Conservation (phyloP, 2,329 filamentous ascomycete species). For the Capronia coronata region DNA sequence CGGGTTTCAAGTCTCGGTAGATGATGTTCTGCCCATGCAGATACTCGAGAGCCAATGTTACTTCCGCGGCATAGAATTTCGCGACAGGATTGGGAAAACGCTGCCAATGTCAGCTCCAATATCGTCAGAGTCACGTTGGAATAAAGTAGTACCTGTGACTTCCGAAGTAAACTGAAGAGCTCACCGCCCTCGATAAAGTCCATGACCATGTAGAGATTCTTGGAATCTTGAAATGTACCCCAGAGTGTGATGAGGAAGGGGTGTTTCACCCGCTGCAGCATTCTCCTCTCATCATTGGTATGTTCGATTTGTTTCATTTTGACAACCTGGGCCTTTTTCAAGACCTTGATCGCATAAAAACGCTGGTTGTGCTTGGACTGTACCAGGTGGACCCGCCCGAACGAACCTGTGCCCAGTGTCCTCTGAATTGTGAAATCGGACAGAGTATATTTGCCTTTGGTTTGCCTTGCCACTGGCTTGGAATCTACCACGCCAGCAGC, state of each 20-base stretch:
- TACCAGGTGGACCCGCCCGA: slow-evolving; percentile 90
- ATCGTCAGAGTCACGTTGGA: slow-evolving; percentile 1
- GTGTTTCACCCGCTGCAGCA: slow-evolving; percentile 95
- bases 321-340: slow-evolving; percentile 97
- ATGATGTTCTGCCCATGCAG: slow-evolving; percentile 93
- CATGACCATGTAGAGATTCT: slow-evolving; percentile 99
- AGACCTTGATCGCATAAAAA: slow-evolving; percentile 95
- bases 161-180: slow-evolving; percentile 87
- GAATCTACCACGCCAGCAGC: slow-evolving; percentile 27
- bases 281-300: slow-evolving; percentile 93
- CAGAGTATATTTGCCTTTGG: slow-evolving; percentile 95
- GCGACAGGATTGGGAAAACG: slow-evolving; percentile 97
- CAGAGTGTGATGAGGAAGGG: slow-evolving; percentile 96
- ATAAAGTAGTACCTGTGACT: slow-evolving; percentile 65
- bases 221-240: slow-evolving; percentile 95
- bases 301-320: slow-evolving; percentile 99
- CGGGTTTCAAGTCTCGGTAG: slow-evolving; percentile 93
- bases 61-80: slow-evolving; percentile 98
- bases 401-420: slow-evolving; percentile 92
- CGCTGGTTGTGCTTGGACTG: slow-evolving; percentile 97
- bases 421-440: slow-evolving; percentile 82
- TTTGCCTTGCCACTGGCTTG: slow-evolving; percentile 53
- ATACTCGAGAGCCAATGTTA: slow-evolving; percentile 91
- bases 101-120: slow-evolving; percentile 44
- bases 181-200: slow-evolving; percentile 99